Evolutionary conservation across 2,329 filamentous ascomycete species (phyloP), one percentile per base, ranked within the genome.

Genomic region (Colletotrichum liriopes): DNA sequence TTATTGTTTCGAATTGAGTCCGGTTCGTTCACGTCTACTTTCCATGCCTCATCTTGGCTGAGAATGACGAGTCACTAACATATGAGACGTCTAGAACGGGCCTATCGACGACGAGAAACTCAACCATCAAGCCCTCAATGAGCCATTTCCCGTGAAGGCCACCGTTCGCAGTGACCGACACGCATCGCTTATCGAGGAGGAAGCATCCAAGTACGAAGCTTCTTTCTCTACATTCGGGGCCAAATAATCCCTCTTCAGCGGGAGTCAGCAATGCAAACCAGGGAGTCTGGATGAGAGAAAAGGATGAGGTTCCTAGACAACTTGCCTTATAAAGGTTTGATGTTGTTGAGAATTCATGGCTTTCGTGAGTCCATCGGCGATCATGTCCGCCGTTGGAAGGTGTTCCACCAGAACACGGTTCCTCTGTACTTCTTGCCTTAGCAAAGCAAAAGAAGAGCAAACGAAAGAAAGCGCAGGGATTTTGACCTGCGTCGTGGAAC

Each of bases 1-100:
- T 5, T 71, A 78, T 26, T 78, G 75, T 32, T 55, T 79, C 35
- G 67, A 79, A 64, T 75, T 52, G 8, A 39, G 29, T 52, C 60
- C 60, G 45, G 60, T 63, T 52, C 45, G 60, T 63, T 41, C 14
- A 39, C 32, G 8, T 52, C 3, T 23, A 5, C 45, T 26, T 18
- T 37, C 6, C 12, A 1, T 26, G 29, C 29, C 23, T 18, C 11
- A 45, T 26, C n/a, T 8, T 4, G 23, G 23, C 5, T n/a, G 5
- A 2, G 5, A 26, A 5, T 11, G 1, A 41, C 26, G 20, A 41
- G n/a, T 20, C 32, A 51, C 45, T 63, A 35, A 63, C n/a, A 9
- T 29, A 26, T 26, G 12, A 39, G 20, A 52, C 43, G 29, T 51
- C 66, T 35, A 74, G 71, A 47, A 71, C 60, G 68, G 73, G 18